A percentile compares a stretch with the other conserved stretches of the same genome.
phyloP scores from a whole-genome alignment of 2,329 filamentous ascomycete genomes.

The Paramyrothecium roridum region DNA sequence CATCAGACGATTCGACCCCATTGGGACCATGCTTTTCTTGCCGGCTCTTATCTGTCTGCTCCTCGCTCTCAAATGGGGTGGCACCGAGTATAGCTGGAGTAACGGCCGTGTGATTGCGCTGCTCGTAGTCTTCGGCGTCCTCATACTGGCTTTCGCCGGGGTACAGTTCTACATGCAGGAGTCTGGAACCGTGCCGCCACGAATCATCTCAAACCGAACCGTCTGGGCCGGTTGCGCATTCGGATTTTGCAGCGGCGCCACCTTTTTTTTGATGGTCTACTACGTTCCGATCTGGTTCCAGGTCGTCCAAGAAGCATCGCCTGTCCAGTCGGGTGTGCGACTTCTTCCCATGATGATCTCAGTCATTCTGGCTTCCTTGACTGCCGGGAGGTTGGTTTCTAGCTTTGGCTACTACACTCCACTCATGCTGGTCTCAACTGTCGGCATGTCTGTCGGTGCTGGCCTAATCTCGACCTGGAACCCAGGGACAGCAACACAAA shows the following conservation, averaged over 20 bases:
- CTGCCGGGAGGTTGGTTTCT: conserved; percentile 20
- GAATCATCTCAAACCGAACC: conserved; percentile 37
- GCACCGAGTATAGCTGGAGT: conserved; percentile 19
- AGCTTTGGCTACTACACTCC: conserved; percentile 40
- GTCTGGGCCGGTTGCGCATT: conserved; percentile 31
- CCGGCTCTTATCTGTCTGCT: conserved; percentile 37
- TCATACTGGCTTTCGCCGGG: conserved; percentile 22
- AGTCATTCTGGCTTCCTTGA: conserved; percentile 19
- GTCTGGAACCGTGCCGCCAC: conserved; percentile 34
- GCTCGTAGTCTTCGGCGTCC: conserved; percentile 28
- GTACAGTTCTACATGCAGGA: conserved; percentile 30
- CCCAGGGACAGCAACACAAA: conserved; percentile 9
- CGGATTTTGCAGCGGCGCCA: conserved; percentile 19
- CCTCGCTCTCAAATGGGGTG: conserved; percentile 43
- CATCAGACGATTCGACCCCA: conserved; percentile 6
- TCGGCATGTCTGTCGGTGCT: conserved; percentile 29
- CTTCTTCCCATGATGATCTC: conserved; percentile 23
- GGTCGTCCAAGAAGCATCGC: conserved; percentile 33
- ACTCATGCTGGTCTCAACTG: conserved; percentile 29
- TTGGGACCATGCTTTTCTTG: conserved; percentile 15
- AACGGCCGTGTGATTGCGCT: conserved; percentile 29
- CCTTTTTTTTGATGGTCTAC: conserved; percentile 29
- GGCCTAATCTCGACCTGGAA: conserved; percentile 39
- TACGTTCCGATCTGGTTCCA: conserved; percentile 52
- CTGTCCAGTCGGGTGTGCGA: conserved; percentile 23